These are phyloP conservation scores for Cadophora malorum DNA, from an alignment of 2,329 filamentous ascomycete species.

Conservation along the genomic window DNA sequence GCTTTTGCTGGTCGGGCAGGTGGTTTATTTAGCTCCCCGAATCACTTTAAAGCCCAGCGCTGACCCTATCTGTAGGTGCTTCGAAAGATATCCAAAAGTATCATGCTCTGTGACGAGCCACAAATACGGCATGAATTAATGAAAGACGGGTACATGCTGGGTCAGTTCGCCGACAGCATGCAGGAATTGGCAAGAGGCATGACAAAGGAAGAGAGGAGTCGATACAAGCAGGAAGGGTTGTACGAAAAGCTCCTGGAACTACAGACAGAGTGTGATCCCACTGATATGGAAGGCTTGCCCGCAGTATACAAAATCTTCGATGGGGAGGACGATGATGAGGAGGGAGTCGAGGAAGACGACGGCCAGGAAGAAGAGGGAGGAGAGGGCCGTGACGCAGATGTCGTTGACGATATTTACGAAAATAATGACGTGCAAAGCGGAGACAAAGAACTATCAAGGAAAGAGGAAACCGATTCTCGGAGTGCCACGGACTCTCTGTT, in stretches of 20 bases:
- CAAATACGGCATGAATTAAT: constrained; percentile 32
- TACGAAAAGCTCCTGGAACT: constrained; percentile 29
- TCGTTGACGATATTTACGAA: background rate
- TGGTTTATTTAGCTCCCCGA: background rate
- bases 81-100: constrained; percentile 28
- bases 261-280: constrained; percentile 21
- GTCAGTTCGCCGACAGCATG: constrained; percentile 29
- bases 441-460: background rate
- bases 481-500: background rate
- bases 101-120: constrained; percentile 29
- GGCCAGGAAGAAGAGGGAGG: constrained; percentile 14
- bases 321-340: constrained; percentile 19
- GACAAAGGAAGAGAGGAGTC: constrained; percentile 20
- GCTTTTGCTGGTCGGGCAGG: background rate
- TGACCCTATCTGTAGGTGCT: constrained; percentile 18
- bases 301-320: constrained; percentile 31
- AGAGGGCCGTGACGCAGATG: constrained; percentile 10
- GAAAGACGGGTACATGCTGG: constrained; percentile 31
- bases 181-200: constrained; percentile 23
- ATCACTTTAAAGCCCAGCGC: background rate
- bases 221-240: constrained; percentile 29
- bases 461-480: background rate
- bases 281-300: constrained; percentile 29
- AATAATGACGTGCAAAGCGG: background rate
- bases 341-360: constrained; percentile 17